Evolutionary conservation across 345 rosid species (phyloP).

Genomic region (Brassica cretica): DNA sequence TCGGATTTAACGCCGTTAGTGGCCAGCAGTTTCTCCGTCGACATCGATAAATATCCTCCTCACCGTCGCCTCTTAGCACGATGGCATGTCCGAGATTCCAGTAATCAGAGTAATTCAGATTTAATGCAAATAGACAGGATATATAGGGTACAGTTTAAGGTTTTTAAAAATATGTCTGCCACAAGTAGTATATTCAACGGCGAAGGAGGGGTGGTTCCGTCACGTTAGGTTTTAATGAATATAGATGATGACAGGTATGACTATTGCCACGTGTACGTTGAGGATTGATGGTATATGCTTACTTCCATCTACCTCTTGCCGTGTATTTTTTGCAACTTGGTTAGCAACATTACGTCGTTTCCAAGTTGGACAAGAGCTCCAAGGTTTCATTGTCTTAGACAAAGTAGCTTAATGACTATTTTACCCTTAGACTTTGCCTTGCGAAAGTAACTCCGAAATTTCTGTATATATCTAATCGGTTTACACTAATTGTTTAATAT

Average conservation of each 20-base stretch:
- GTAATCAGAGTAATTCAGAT: constrained; percentile 5
- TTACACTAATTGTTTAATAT: background rate
- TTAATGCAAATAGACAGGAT: background rate
- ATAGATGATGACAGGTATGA: constrained; percentile 19
- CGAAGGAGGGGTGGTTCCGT: constrained; percentile 31
- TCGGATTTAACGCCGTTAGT: constrained; percentile 33
- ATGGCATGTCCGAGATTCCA: constrained; percentile 19
- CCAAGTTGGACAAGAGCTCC: constrained; percentile 21
- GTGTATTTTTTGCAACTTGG: constrained; percentile 29
- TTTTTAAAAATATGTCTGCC: constrained; percentile 7
- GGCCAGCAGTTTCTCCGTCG: constrained; percentile 63
- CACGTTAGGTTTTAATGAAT: constrained; percentile 26
- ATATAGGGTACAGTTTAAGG: background rate
- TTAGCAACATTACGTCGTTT: constrained; percentile 12
- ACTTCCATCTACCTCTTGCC: constrained; percentile 7
- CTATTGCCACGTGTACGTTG: constrained; percentile 6
- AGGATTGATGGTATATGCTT: background rate
- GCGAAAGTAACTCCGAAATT: background rate
- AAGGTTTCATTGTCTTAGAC: background rate
- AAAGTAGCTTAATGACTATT: background rate
- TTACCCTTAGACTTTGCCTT: constrained; percentile 13
- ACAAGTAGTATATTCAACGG: constrained; percentile 21
- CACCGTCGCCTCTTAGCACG: constrained; percentile 22
- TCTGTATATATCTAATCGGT: background rate
- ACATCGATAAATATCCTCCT: constrained; percentile 33